Conservation (phyloP, 176 grass and related monocot species). For the Lolium multiflorum region DNA sequence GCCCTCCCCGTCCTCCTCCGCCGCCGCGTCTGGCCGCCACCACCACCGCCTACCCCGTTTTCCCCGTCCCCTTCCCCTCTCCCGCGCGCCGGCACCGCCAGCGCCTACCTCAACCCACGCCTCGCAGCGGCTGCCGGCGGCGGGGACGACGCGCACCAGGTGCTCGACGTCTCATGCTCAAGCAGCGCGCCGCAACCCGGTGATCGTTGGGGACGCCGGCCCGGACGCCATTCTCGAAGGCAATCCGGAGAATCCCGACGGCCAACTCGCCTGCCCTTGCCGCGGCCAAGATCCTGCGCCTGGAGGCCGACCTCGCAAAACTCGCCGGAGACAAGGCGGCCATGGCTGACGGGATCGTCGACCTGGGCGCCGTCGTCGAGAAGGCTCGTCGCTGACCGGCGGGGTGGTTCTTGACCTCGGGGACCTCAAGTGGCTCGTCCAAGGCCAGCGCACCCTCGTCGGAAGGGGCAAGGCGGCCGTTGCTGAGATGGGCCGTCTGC, state of each 20-base stretch:
- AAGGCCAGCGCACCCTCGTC: slow-evolving; percentile 41
- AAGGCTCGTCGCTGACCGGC: slow-evolving; percentile 44
- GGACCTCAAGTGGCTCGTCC: slow-evolving; percentile 80
- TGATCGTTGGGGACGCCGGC: slow-evolving; percentile 76
- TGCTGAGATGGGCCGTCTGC: slow-evolving; percentile 68
- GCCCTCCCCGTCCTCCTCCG: slow-evolving; percentile 42
- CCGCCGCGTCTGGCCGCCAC: slow-evolving; percentile 12
- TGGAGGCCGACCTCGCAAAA: slow-evolving; percentile 55
- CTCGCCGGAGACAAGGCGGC: slow-evolving; percentile 42
- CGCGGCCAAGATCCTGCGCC: slow-evolving; percentile 56
- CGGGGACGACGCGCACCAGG: slow-evolving; percentile 67
- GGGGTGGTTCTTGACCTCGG: slow-evolving; percentile 80
- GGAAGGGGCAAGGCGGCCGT: slow-evolving; percentile 67
- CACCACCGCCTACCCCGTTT: slow-evolving; percentile 16
- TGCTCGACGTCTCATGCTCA: slow-evolving; percentile 82
- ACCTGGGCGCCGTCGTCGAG: slow-evolving; percentile 52
- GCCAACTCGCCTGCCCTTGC: slow-evolving; percentile 36
- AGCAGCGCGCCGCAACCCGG: slow-evolving; percentile 72
- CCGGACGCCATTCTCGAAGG: slow-evolving; percentile 61
- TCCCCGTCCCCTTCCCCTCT: slow-evolving; percentile 43
- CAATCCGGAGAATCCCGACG: slow-evolving; percentile 53
- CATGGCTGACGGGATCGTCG: slow-evolving; percentile 51
- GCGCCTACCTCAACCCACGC: slow-evolving; percentile 55
- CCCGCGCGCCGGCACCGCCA: slow-evolving; percentile 7
- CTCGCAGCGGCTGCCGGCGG: slow-evolving; percentile 9